Evolutionary conservation across 2,329 filamentous ascomycete species (phyloP).

Genomic region (Verticillium zaregamsianum): DNA sequence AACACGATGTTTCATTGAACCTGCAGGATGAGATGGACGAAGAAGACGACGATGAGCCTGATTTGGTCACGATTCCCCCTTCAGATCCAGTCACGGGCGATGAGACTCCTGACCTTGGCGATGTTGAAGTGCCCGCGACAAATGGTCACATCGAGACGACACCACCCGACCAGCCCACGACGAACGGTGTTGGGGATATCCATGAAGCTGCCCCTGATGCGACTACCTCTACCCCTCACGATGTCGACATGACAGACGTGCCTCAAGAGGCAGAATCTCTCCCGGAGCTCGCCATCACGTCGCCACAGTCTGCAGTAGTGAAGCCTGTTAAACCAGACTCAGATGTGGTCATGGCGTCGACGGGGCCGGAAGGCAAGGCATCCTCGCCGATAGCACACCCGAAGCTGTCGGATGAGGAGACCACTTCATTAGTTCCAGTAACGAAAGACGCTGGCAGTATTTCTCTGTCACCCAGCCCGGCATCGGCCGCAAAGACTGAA

Average conservation of each 20-base stretch:
- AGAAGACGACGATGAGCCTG: constrained; percentile 1
- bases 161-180: not conserved
- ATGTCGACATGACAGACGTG: constrained; percentile 30
- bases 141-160: not conserved
- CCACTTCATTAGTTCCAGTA: constrained; percentile 17
- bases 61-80: constrained; percentile 1
- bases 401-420: constrained; percentile 46
- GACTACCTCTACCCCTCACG: constrained; percentile 7
- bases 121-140: not conserved
- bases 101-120: not conserved
- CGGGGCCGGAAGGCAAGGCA: constrained; percentile 27
- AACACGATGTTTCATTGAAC: not conserved
- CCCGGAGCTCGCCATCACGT: constrained; percentile 19
- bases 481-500: constrained; percentile 54
- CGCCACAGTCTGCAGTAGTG: constrained; percentile 15
- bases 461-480: constrained; percentile 24
- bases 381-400: constrained; percentile 41
- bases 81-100: not conserved
- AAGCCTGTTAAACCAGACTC: constrained; percentile 35
- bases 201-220: not conserved
- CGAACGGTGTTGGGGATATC: not conserved
- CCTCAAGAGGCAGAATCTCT: not conserved
- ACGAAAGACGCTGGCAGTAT: constrained; percentile 22
- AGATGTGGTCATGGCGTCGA: constrained; percentile 36
- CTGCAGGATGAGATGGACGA: not conserved